phyloP scores from a whole-genome alignment of 202 grass and related monocot genomes.

The Bolboschoenoplectus hybrid region DNA sequence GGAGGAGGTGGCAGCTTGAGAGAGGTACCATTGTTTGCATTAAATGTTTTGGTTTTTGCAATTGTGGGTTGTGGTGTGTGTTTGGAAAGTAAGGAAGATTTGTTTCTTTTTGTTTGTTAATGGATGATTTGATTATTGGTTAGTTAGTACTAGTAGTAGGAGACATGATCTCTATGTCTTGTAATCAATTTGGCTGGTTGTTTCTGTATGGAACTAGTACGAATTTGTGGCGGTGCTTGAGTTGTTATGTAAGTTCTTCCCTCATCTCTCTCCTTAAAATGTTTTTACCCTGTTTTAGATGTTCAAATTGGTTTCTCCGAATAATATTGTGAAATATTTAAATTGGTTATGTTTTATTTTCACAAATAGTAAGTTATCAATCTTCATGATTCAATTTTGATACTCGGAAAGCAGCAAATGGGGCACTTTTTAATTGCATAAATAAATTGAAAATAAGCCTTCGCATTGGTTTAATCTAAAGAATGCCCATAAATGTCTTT shows the following conservation, averaged over 20 bases:
- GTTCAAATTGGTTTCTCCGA: neutral
- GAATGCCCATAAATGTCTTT: no score
- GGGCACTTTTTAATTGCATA: no score
- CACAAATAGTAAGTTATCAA: neutral
- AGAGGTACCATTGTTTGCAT: neutral
- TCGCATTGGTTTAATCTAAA: no score
- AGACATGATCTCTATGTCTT: slow-evolving; percentile 31
- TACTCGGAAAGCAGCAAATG: no score
- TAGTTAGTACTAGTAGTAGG: slow-evolving; percentile 45
- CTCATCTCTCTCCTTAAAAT: neutral
- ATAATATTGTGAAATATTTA: neutral
- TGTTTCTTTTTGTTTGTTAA: slow-evolving; percentile 37
- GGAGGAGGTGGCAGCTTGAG: slow-evolving; percentile 39
- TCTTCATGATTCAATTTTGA: neutral
- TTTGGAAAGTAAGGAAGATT: slow-evolving; percentile 46
- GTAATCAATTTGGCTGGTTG: slow-evolving; percentile 30
- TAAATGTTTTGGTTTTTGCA: slow-evolving; percentile 41
- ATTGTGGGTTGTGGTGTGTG: slow-evolving; percentile 42
- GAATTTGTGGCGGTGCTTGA: slow-evolving; percentile 26
- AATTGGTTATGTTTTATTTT: neutral
- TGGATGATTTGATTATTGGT: slow-evolving; percentile 44
- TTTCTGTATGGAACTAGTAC: slow-evolving; percentile 24
- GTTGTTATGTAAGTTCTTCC: neutral
- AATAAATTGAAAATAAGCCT: no score
- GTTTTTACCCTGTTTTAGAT: neutral